Evolutionary conservation across 495 filamentous ascomycete genomes (phyloP).

Genomic region (Beverwykella pulmonaria): DNA sequence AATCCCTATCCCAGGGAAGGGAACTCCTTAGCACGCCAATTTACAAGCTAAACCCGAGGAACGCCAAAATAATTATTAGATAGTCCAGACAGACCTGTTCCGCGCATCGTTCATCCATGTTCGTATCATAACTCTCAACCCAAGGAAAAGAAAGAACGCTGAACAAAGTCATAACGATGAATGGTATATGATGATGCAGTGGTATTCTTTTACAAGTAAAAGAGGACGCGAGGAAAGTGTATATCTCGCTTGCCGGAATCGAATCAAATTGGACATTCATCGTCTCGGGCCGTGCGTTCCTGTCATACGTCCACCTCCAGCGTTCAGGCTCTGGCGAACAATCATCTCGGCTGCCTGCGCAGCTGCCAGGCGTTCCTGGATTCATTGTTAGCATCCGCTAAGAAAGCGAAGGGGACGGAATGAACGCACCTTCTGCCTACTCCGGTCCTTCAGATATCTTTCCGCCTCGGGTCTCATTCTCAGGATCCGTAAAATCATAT

Average conservation of each 20-base stretch:
- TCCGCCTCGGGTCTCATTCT: conserved; percentile 96
- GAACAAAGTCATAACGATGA: neutral
- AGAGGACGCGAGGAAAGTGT: neutral
- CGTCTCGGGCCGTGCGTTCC: conserved; percentile 18
- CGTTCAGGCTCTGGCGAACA: conserved; percentile 84
- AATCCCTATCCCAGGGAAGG: neutral
- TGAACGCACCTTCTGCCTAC: conserved; percentile 69
- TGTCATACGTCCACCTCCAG: conserved; percentile 56
- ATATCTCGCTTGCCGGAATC: neutral
- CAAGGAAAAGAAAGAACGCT: neutral
- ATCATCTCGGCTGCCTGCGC: conserved; percentile 91
- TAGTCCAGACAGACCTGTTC: neutral
- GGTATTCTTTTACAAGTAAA: conserved; percentile 17
- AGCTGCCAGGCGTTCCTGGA: conserved; percentile 76
- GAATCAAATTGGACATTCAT: neutral
- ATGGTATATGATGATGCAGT: conserved; percentile 11
- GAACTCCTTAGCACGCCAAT: neutral
- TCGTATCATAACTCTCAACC: neutral
- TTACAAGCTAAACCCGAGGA: neutral
- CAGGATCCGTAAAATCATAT: conserved; percentile 95
- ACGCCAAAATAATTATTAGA: conserved; percentile 5
- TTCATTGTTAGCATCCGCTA: conserved; percentile 8
- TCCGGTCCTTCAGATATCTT: conserved; percentile 83
- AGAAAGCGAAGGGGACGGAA: neutral
- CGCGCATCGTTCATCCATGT: neutral